These are phyloP conservation scores for Zoysia pacifica DNA, from an alignment of 176 grass and related monocot genomes.

Conservation along the genomic window DNA sequence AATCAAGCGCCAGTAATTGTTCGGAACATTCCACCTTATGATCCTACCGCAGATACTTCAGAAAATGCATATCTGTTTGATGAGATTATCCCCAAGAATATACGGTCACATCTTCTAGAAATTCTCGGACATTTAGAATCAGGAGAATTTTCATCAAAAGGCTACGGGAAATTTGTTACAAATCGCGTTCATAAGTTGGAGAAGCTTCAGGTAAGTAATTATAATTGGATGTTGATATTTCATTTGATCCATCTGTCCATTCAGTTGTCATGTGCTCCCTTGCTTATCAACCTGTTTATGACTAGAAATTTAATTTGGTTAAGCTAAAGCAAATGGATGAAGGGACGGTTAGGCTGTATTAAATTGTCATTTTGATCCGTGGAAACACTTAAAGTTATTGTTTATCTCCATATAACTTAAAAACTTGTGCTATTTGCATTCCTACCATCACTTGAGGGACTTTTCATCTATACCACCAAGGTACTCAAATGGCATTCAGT, in stretches of 20 bases:
- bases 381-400: no score
- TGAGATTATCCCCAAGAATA: conserved; percentile 78
- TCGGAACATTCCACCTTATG: conserved; percentile 85
- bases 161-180: conserved; percentile 81
- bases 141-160: conserved; percentile 54
- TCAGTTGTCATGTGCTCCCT: neutral
- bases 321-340: neutral
- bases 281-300: conserved; percentile 20
- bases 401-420: no score
- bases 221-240: conserved; percentile 30
- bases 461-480: no score
- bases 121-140: conserved; percentile 58
- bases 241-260: neutral
- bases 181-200: conserved; percentile 70
- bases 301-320: conserved; percentile 26
- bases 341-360: neutral
- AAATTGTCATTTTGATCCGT: neutral
- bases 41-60: conserved; percentile 68
- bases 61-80: conserved; percentile 70
- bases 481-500: no score
- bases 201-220: conserved; percentile 54
- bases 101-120: conserved; percentile 61
- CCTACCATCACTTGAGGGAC: no score
- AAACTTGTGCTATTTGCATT: no score
- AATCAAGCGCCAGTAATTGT: conserved; percentile 24